Base-by-base conservation (phyloP, 23 red algal genomes). In the Gracilaria gracilis region DNA sequence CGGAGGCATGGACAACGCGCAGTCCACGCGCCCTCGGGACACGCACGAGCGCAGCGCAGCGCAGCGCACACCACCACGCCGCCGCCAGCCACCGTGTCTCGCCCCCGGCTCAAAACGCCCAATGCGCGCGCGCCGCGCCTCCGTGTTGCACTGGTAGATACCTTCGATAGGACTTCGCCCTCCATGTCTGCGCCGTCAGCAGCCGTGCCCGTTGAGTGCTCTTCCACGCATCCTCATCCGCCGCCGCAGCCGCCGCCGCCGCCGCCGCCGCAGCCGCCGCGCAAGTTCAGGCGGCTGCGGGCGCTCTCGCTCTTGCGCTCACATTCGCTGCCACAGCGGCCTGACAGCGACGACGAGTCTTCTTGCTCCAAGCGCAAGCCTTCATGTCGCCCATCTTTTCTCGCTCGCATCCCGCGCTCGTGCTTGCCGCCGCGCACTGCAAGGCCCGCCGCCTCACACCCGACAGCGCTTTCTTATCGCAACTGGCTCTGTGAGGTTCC, bases 391-490 rank as follows among this genome's bases (percentile, higher is more conserved):
- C 51, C 51, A 1, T 55, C 51, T 55, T 19, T 55, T 9, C 17
- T 55, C 77, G 49, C 11, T 16, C 35, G 49, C 48, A 35, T 55
- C 1, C 17, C 16, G 17, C 51, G 51, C 51, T 20, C 51, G 17
- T 20, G 51, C 9, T 19, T 19, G 24, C 27, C 80, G 11, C 5
- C 55, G 37, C 40, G 13, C 0, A 28, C 35, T 11, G 9, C 34
- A 24, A 55, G 20, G 13, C 15, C n/a, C 58, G 21, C 57, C 27
- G 33, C 61, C 16, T 65, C 31, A 5, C 59, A 69, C 61, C 58
- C 65, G 46, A 62, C 81, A 50, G 40, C 59, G 57, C 15, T 70
- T 27, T 42, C 81, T 28, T 69, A 85, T 61, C 59, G 59, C 59
- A 0, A 25, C 21, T 67, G 65, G 57, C 36, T 85, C 3, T 85